Conservation (phyloP, 257 asterid species). For the Ajuga chamaepitys region DNA sequence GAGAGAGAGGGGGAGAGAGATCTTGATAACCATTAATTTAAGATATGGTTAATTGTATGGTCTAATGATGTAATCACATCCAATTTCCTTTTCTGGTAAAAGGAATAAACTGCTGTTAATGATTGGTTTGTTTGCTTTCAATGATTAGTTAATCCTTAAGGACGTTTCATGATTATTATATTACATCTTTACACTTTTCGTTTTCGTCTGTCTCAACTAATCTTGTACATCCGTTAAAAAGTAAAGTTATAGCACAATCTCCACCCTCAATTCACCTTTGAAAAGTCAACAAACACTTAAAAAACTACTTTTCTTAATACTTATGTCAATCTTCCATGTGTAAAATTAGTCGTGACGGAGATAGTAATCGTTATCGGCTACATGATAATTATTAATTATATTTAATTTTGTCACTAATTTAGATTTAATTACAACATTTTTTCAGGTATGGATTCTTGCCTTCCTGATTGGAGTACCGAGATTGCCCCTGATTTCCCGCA, state of each 20-base stretch:
- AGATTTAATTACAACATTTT: neutral
- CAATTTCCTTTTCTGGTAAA: slow-evolving; percentile 1
- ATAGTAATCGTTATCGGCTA: no score
- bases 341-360: no score
- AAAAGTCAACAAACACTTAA: no score
- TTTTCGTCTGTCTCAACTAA: no score
- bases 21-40: neutral
- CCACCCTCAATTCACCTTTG: no score
- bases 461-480: slow-evolving; percentile 61
- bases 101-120: neutral
- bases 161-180: neutral
- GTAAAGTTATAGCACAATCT: no score
- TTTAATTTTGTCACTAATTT: no score
- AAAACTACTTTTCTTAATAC: no score
- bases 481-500: slow-evolving; percentile 38
- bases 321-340: no score
- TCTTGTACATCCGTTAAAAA: no score
- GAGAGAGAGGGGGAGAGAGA: neutral
- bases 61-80: neutral
- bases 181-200: no score
- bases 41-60: slow-evolving; percentile 3
- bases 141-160: neutral
- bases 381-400: neutral
- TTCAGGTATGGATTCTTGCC: slow-evolving; percentile 44
- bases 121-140: neutral